Base-by-base conservation (phyloP, 257 asterid genomes). In the Rauvolfia tetraphylla region DNA sequence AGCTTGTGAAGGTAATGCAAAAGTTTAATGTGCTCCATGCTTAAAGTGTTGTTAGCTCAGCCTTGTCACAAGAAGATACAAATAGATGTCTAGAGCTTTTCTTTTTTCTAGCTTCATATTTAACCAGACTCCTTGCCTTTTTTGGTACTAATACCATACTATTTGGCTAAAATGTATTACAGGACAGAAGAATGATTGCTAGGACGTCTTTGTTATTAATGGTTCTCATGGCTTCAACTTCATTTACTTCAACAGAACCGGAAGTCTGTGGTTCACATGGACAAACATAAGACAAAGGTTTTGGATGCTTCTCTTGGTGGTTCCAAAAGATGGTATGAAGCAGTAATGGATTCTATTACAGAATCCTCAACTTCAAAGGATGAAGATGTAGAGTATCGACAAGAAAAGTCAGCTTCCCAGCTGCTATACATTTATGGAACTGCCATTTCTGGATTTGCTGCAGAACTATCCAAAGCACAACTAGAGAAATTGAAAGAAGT, bases 251-350 rank as follows among this genome's bases (percentile, higher is more conserved):
- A 29, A 68, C 77, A n/a, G 87, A 84, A 68, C 78, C 68, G 36
- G 81, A 83, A 33, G 74, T 84, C n/a, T 48, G 85, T 91, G 49
- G 88, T 91, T 66, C 90, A 87, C 80, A 89, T 88, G 97, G 90
- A 88, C 78, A 79, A 79, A 82, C 66, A 81, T 51, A 87, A 80
- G 88, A 86, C 84, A 80, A 63, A 73, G 59, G 83, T 83, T 76
- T 79, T 86, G 33, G 86, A 87, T 17, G 78, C 42, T 76, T 74
- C 87, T 65, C 81, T 84, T n/a, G 91, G 88, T 75, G 36, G 67
- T 51, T 76, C 88, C 20, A 79, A 72, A 66, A 81, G 81, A 81
- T 86, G 91, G 92, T 89, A 86, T 15, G 90, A 91, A 68, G 81
- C 85, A 53, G 78, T 91, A 80, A 78, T 87, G 9, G 81, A 81